Conservation (phyloP, 108 stramenopile species). For the Conticribra guillardii region DNA sequence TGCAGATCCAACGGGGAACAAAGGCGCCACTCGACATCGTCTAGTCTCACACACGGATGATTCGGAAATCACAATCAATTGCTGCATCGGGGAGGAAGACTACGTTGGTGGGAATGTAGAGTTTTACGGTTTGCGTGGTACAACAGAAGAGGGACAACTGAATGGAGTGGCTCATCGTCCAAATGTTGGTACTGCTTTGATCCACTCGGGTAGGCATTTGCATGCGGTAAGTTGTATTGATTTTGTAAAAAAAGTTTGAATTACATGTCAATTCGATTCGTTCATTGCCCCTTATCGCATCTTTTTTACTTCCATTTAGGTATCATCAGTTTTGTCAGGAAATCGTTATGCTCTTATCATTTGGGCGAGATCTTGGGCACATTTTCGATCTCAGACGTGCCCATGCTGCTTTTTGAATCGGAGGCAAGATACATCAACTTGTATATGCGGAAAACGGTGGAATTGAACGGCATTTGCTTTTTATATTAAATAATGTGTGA, state of each 20-base stretch:
- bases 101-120: constrained; percentile 71
- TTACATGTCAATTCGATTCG: no score
- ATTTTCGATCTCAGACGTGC: constrained; percentile 53
- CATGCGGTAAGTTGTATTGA: no score
- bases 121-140: constrained; percentile 78
- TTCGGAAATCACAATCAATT: constrained; percentile 82
- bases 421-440: constrained; percentile 26
- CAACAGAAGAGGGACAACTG: constrained; percentile 54
- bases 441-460: constrained; percentile 7
- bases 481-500: neutral
- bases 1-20: constrained; percentile 42
- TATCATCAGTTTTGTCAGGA: constrained; percentile 67
- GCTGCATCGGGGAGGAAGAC: constrained; percentile 69
- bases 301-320: no score
- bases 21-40: constrained; percentile 61
- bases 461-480: neutral
- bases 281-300: no score
- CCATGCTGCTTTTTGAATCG: constrained; percentile 86
- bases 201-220: constrained; percentile 82
- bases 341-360: constrained; percentile 80
- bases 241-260: no score
- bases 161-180: constrained; percentile 53
- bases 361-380: constrained; percentile 77
- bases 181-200: constrained; percentile 58
- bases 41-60: constrained; percentile 87